phyloP scores from a whole-genome alignment of 164 flowering plant genomes.

The Echeveria elegans region DNA sequence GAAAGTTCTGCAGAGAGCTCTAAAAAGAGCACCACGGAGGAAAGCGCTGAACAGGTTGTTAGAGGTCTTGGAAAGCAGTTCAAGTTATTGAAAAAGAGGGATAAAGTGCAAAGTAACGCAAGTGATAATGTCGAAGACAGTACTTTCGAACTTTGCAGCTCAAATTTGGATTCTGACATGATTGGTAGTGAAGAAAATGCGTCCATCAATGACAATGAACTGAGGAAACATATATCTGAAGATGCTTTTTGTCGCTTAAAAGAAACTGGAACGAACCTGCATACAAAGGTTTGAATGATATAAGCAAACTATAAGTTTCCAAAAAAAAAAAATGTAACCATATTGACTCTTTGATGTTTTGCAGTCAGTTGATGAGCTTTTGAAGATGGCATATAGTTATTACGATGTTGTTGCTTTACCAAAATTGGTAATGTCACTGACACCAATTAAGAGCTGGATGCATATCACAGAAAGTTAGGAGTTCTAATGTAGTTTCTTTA shows the following conservation, averaged over 20 bases:
- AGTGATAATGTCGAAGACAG: constrained; percentile 11
- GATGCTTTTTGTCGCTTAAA: constrained; percentile 62
- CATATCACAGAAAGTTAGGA: background rate
- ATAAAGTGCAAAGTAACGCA: constrained; percentile 24
- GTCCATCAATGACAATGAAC: constrained; percentile 22
- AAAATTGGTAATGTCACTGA: constrained; percentile 58
- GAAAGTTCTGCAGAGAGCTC: constrained; percentile 28
- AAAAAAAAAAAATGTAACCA: background rate
- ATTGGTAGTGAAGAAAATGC: constrained; percentile 17
- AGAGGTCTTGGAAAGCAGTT: constrained; percentile 86
- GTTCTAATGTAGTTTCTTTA: background rate
- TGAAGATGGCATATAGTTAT: constrained; percentile 48
- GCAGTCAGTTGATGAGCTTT: constrained; percentile 72
- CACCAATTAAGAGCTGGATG: background rate
- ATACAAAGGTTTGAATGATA: constrained; percentile 48
- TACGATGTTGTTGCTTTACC: constrained; percentile 87
- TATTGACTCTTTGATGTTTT: constrained; percentile 2
- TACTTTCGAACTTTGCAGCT: constrained; percentile 9
- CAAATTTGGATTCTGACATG: constrained; percentile 12
- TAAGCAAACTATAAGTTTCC: background rate
- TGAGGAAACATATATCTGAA: constrained; percentile 47
- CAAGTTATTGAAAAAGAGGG: constrained; percentile 67
- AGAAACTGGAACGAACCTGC: constrained; percentile 74
- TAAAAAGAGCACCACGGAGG: constrained; percentile 20
- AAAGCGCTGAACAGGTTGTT: constrained; percentile 33